Evolutionary conservation across 371 early-diverging fungal species (phyloP).

Genomic region (Conidiobolus incongruus): DNA sequence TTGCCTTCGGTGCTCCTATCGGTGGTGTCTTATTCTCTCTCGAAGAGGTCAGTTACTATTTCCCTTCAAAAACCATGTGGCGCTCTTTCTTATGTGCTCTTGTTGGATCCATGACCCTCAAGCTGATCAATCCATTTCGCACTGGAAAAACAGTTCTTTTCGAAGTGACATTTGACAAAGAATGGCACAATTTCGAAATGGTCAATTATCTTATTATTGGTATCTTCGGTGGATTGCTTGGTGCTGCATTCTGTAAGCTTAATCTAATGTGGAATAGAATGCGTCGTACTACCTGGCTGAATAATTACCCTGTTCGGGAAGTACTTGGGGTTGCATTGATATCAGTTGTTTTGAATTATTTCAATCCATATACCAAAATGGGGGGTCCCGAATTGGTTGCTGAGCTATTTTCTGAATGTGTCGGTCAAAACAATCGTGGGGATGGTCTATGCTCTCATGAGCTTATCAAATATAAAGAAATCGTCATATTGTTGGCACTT

Average conservation of each 20-base stretch:
- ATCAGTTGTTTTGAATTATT: slow-evolving; percentile 50
- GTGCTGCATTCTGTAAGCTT: slow-evolving; percentile 62
- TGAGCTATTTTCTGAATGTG: slow-evolving; percentile 45
- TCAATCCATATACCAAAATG: slow-evolving; percentile 43
- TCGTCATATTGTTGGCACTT: slow-evolving; percentile 18
- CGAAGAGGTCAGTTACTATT: slow-evolving; percentile 82
- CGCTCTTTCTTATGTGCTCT: slow-evolving; percentile 78
- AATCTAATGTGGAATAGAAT: slow-evolving; percentile 42
- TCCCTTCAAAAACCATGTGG: slow-evolving; percentile 79
- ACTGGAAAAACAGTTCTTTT: slow-evolving; percentile 79
- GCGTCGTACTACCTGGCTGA: slow-evolving; percentile 33
- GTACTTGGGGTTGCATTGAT: slow-evolving; percentile 41
- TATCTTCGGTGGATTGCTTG: slow-evolving; percentile 42
- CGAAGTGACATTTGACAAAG: slow-evolving; percentile 65
- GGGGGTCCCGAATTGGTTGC: slow-evolving; percentile 37
- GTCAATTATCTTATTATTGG: slow-evolving; percentile 61
- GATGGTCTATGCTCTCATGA: slow-evolving; percentile 18
- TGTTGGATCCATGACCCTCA: slow-evolving; percentile 58
- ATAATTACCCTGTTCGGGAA: slow-evolving; percentile 42
- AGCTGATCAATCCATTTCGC: slow-evolving; percentile 69
- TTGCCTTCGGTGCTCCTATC: slow-evolving; percentile 83
- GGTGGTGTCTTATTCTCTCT: slow-evolving; percentile 80
- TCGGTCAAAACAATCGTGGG: slow-evolving; percentile 11
- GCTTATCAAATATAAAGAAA: background rate
- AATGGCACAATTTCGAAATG: slow-evolving; percentile 75